phyloP scores from a whole-genome alignment of 2,329 filamentous ascomycete genomes.

The Endothia cerciana region DNA sequence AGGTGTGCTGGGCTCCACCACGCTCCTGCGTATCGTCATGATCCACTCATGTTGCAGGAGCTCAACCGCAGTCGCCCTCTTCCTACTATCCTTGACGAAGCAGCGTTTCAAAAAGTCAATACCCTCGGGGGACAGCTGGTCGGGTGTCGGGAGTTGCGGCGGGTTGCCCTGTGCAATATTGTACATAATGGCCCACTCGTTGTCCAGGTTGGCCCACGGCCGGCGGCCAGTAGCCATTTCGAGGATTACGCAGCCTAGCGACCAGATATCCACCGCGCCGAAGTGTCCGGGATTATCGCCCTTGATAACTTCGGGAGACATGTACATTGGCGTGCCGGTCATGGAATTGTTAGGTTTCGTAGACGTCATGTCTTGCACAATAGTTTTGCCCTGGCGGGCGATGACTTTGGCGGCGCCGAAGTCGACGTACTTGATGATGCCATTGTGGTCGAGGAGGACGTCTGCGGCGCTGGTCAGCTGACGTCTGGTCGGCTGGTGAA shows the following conservation, averaged over 20 bases:
- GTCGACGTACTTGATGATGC: conserved; percentile 98
- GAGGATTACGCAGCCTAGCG: conserved; percentile 91
- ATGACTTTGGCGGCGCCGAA: conserved; percentile 98
- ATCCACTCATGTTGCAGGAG: conserved; percentile 94
- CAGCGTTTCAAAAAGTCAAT: conserved; percentile 88
- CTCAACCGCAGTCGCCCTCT: conserved; percentile 81
- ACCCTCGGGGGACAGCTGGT: conserved; percentile 83
- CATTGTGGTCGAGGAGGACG: conserved; percentile 94
- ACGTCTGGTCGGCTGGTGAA: neutral
- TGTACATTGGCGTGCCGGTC: conserved; percentile 99
- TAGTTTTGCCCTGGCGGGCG: conserved; percentile 86
- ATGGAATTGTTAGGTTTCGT: conserved; percentile 81
- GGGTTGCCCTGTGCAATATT: conserved; percentile 98
- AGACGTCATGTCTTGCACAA: conserved; percentile 67
- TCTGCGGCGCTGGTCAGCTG: conserved; percentile 53
- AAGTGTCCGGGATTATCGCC: conserved; percentile 80
- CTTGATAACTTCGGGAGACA: conserved; percentile 98
- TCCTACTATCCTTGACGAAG: conserved; percentile 81
- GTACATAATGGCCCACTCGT: conserved; percentile 99
- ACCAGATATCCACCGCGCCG: conserved; percentile 94
- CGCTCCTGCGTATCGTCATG: conserved; percentile 65
- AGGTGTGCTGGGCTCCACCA: conserved; percentile 66
- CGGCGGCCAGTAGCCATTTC: conserved; percentile 96
- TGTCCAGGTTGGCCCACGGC: conserved; percentile 94
- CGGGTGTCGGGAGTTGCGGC: conserved; percentile 77